These are phyloP conservation scores for Mallotus nudiflorus DNA, from an alignment of 345 rosid species.

Conservation along the genomic window DNA sequence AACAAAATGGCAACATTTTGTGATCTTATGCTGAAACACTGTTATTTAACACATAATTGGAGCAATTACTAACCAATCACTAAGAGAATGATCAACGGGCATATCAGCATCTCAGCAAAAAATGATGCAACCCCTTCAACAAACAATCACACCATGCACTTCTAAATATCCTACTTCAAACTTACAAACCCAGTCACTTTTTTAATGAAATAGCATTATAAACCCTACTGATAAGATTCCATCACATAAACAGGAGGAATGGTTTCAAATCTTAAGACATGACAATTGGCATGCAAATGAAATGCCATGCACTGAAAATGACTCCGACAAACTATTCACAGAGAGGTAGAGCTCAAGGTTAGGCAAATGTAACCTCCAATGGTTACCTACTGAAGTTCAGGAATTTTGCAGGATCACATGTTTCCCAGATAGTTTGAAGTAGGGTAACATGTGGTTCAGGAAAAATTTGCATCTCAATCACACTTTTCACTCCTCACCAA, in stretches of 20 bases:
- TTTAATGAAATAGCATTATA: neutral
- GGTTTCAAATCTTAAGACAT: neutral
- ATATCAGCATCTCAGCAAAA: neutral
- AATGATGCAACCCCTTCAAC: neutral
- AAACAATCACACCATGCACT: neutral
- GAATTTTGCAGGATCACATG: neutral
- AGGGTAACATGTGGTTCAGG: too few species aligned
- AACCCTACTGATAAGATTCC: neutral
- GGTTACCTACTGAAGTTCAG: too few species aligned
- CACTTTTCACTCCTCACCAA: neutral
- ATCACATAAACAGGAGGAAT: neutral
- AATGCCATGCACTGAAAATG: too few species aligned
- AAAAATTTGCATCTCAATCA: neutral
- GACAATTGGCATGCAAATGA: neutral
- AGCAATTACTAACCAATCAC: neutral
- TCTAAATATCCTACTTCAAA: neutral
- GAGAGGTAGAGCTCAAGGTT: too few species aligned
- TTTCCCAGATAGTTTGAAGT: neutral
- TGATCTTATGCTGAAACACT: neutral
- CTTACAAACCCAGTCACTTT: neutral
- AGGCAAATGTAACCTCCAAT: neutral
- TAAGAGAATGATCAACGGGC: neutral
- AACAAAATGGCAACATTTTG: neutral
- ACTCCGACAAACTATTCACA: neutral
- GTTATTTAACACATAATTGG: neutral